These are phyloP conservation scores for Trichoderma erinaceum DNA, from an alignment of 495 filamentous ascomycete species.

Conservation along the genomic window DNA sequence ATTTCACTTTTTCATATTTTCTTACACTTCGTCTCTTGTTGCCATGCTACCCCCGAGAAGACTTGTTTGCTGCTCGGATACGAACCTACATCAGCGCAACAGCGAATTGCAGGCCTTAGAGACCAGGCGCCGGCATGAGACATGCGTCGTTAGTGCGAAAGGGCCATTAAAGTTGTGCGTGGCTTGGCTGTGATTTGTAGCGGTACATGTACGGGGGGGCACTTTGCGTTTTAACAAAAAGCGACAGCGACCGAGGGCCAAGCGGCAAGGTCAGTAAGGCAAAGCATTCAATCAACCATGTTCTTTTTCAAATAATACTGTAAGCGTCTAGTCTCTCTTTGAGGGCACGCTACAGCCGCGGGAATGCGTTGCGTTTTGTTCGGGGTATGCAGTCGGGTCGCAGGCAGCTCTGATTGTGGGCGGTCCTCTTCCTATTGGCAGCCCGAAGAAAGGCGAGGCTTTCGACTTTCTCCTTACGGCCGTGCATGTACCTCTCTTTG, in stretches of 20 bases:
- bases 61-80: conserved; percentile 1
- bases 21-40: background rate
- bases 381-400: background rate
- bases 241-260: no score
- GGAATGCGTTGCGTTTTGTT: background rate
- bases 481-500: no score
- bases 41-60: background rate
- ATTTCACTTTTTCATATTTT: background rate
- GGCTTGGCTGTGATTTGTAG: background rate
- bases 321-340: no score
- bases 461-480: background rate
- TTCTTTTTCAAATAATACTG: no score
- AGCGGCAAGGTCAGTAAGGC: no score
- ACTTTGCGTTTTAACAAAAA: background rate
- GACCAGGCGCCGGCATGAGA: background rate
- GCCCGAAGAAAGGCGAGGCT: background rate
- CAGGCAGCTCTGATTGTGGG: background rate
- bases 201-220: background rate
- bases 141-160: background rate
- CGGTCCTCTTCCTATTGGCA: background rate
- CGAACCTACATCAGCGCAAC: background rate
- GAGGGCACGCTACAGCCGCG: background rate
- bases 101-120: conserved; percentile 1
- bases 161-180: background rate
- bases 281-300: no score